Percentiles rank a stretch among this genome's conserved stretches.
phyloP scores from a whole-genome alignment of 305 asterid genomes.

The Coffea humblotiana region DNA sequence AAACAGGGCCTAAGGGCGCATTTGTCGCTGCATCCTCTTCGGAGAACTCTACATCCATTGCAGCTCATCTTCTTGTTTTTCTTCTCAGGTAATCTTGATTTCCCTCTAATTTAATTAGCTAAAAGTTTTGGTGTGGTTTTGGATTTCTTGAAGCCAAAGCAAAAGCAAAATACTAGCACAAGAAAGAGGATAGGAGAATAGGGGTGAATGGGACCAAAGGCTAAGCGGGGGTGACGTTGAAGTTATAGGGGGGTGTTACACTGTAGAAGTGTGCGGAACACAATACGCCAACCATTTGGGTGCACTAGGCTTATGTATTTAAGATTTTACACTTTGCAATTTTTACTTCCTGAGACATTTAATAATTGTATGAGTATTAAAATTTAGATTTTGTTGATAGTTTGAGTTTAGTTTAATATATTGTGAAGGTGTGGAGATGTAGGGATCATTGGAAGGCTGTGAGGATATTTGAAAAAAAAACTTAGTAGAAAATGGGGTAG shows the following conservation, averaged over 20 bases:
- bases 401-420: too few species aligned
- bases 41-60: constrained; percentile 81
- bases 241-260: background rate
- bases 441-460: too few species aligned
- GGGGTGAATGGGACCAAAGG: background rate
- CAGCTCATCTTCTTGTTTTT: constrained; percentile 62
- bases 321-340: too few species aligned
- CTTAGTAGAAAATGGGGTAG: too few species aligned
- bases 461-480: too few species aligned
- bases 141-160: constrained; percentile 36
- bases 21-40: constrained; percentile 67
- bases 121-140: background rate
- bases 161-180: background rate
- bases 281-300: too few species aligned
- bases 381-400: too few species aligned
- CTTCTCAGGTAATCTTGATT: background rate
- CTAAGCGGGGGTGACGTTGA: background rate
- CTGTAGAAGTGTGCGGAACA: background rate
- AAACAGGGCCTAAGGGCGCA: constrained; percentile 81
- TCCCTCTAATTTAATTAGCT: background rate
- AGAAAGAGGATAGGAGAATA: constrained; percentile 20
- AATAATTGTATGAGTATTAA: too few species aligned
- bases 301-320: too few species aligned
- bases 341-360: too few species aligned
- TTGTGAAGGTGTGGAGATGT: too few species aligned